Base-by-base conservation (phyloP, 2,329 filamentous ascomycete species). In the Ophiosphaerella narmari region DNA sequence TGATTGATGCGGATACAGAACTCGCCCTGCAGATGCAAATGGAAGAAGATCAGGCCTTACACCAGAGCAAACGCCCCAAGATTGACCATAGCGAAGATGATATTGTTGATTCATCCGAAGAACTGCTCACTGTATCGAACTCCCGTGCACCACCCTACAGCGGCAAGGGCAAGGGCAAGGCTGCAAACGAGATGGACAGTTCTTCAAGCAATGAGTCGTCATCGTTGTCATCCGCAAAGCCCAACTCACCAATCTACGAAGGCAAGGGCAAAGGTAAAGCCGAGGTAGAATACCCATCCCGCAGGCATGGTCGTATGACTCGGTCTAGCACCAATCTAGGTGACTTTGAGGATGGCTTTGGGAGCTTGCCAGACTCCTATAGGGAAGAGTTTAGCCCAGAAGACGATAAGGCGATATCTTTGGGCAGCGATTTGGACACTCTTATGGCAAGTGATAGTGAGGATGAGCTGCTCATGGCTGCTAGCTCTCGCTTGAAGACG, bases 21-120 rank as follows among this genome's bases (percentile, higher is more conserved):
- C 67, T 88, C 34, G 86, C 86, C 31, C 72, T 77, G 38, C 73
- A 74, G 36, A 73, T 88, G 43, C 85, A 88, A 60, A 74, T 81
- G 26, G 77, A 84, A 57, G 69, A 72, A 54, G 82, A 84, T 40
- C 57, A 65, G 56, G 81, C 82, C 46, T 68, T 70, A 9, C 58
- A 66, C 8, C 63, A 54, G 9, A 52, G 50, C 5, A 77, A 78
- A 61, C 75, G 74, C 54, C 70, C 55, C 36, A 75, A 73, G 58
- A 46, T 58, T 24, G 50, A 48, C 29, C 41, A 57, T 21, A 38
- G 49, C 36, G 50, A 74, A 18, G 63, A 68, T 3, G 70, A 73
- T n/a, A 70, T 73, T 1, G 18, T 5, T 21, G 72, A 75, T 44
- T 38, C 34, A 29, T 43, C 46, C 21, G 45, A 52, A 2, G 45